Evolutionary conservation across 2,329 filamentous ascomycete species (phyloP), one percentile per base, ranked within the genome.

Genomic region (Trichophyton verrucosum): DNA sequence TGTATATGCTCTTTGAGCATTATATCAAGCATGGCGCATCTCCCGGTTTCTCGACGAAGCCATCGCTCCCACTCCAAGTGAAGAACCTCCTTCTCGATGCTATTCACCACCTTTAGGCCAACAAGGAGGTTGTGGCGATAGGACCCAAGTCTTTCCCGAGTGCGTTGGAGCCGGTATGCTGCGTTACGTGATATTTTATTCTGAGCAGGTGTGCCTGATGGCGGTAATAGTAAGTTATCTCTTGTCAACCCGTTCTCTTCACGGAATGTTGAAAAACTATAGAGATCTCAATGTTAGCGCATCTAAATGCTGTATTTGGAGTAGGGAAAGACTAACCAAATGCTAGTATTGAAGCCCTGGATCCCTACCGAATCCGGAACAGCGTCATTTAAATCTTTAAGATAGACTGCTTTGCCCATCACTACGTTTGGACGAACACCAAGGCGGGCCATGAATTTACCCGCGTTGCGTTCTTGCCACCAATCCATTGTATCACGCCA

Each of bases 51-150:
- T 66, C 89, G 86, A 2, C 82, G 74, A 33, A 97, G 80, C 91
- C 92, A 99, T 65, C 89, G 88, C 76, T 96, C 91, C 86, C 91
- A 99, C 73, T 96, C 92, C 0, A 87, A 87, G 68, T 85, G 82
- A 60, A 97, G 74, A 72, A 96, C 86, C 72, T 96, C 91, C 62
- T 82, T 81, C 77, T 97, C 94, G 30, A 97, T 85, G 61, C 82
- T 86, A 74, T 97, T 96, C 63, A 97, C 86, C 1, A 96, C 83
- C 3, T 91, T 85, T 77, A 97, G 85, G 3, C 91, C 91, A 3
- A 99, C 91, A 1, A 97, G 77, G 20, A 99, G 78, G 70, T 97
- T 91, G 72, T 99, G 90, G 2, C 94, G 82, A 71, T 96, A 94
- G 1, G 83, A 79, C 0, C 88, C 92, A 0, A 99, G 82, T 24